Evolutionary conservation across 169 alveolate species (phyloP).

Genomic region (Cyclospora cayetanensis): DNA sequence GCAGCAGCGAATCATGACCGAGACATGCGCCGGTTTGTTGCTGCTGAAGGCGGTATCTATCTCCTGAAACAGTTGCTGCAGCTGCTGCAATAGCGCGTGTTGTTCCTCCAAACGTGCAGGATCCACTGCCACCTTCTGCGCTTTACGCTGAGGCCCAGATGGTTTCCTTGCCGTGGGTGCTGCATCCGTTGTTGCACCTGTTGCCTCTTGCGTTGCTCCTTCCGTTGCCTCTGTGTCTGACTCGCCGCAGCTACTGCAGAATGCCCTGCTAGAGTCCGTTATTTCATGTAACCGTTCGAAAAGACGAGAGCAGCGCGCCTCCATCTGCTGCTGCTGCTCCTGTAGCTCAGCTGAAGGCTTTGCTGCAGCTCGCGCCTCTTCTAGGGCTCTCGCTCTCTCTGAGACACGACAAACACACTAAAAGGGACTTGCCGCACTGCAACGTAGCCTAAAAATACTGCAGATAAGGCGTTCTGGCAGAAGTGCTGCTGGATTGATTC

Average conservation of each 20-base stretch:
- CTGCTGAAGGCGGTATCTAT: conserved; percentile 22
- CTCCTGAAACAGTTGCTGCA: conserved; percentile 44
- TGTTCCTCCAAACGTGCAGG: conserved; percentile 41
- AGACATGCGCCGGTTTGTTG: conserved; percentile 59
- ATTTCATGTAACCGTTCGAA: conserved; percentile 44
- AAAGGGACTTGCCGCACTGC: background rate
- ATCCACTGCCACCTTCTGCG: background rate
- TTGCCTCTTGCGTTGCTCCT: background rate
- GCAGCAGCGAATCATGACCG: conserved; percentile 72
- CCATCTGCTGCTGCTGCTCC: conserved; percentile 48
- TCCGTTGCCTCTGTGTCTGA: background rate
- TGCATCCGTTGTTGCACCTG: background rate
- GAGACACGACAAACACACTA: background rate
- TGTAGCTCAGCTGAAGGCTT: conserved; percentile 7
- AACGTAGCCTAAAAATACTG: background rate
- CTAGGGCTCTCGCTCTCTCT: conserved; percentile 34
- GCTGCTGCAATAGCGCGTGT: conserved; percentile 20
- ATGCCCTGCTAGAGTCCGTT: conserved; percentile 60
- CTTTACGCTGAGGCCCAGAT: background rate
- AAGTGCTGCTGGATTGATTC: background rate
- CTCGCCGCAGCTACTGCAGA: conserved; percentile 51
- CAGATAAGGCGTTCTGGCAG: background rate
- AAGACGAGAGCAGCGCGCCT: conserved; percentile 44
- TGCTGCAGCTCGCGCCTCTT: conserved; percentile 34
- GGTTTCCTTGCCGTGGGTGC: background rate